phyloP scores from a whole-genome alignment of 2,329 filamentous ascomycete genomes.

The Microsporum canis region DNA sequence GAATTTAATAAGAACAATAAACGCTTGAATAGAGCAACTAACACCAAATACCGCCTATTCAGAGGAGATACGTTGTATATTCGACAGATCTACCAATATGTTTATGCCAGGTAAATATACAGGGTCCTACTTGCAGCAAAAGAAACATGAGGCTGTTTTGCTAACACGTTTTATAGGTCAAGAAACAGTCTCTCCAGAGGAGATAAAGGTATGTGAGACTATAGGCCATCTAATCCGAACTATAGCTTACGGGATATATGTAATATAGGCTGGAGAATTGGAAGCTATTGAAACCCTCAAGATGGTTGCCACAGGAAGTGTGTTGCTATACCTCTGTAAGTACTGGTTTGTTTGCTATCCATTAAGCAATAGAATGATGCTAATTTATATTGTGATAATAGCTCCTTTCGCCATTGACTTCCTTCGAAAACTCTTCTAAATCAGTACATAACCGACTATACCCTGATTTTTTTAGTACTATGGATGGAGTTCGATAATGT shows the following conservation, averaged over 20 bases:
- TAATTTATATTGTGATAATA: constrained; percentile 15
- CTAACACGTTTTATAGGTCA: constrained; percentile 22
- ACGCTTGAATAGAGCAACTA: not conserved
- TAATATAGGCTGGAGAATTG: constrained; percentile 38
- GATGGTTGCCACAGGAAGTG: constrained; percentile 42
- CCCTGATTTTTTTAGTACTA: not conserved
- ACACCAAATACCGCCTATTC: not conserved
- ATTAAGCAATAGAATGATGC: not conserved
- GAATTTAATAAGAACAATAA: not conserved
- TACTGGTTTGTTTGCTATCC: not conserved
- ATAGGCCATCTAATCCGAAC: constrained; percentile 6
- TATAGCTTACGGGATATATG: not conserved
- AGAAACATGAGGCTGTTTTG: not conserved
- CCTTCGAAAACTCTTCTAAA: constrained; percentile 37
- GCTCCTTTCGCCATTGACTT: constrained; percentile 42
- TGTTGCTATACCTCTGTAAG: constrained; percentile 53
- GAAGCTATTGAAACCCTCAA: constrained; percentile 45
- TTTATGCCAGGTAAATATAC: constrained; percentile 16
- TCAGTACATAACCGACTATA: not conserved
- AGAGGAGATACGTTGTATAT: not conserved
- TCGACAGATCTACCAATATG: constrained; percentile 10
- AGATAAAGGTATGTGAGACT: constrained; percentile 29
- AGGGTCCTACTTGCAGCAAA: not conserved
- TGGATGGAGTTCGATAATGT: not conserved
- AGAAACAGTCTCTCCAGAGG: constrained; percentile 37